Evolutionary conservation across 2,329 filamentous ascomycete species (phyloP), one percentile per base, ranked within the genome.

Genomic region (Epichloe aotearoae): DNA sequence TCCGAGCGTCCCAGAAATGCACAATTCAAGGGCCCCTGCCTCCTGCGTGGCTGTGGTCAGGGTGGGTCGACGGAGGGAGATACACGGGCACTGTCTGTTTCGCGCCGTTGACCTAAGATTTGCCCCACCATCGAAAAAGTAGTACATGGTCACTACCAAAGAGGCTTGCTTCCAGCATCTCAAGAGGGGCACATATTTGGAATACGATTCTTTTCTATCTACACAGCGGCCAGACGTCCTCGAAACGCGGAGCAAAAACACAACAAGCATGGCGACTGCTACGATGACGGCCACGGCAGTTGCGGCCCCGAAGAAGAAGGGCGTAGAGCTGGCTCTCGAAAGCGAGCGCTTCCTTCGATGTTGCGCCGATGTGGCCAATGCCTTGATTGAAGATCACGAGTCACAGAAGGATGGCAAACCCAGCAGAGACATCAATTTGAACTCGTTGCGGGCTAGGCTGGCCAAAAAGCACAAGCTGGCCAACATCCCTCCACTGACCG

Each of bases 281-380:
- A 89, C 89, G 73, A 83, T 84, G 50, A 75, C 70, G 26, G 61
- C 85, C 73, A 83, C 84, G 45, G 72, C 69, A 30, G 57, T 66
- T 55, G 74, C 86, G 75, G 81, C 84, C 57, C 83, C 76, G 40
- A 85, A 82, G 59, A 93, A 88, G 68, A 84, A 76, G 62, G 67
- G 80, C 61, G 72, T 78, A 58, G 88, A 90, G 59, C 76, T 95
- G 12, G 79, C 88, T 2, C 88, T 93, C 26, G 93, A 98, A 69
- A 95, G 90, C 69, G 93, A 98, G 71, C 83, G 93, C 49, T 96
- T 87, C 66, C 80, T 97, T 67, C 82, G 89, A 66, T 93, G 89
- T 60, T 98, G 94, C 68, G 90, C 91, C 55, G 94, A 98, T 61
- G 90, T 98, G 62, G 91, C 90, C 49, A 94, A 88, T 64, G 86